Conservation (phyloP, 345 rosid genomes). For the Sonneratia alba region DNA sequence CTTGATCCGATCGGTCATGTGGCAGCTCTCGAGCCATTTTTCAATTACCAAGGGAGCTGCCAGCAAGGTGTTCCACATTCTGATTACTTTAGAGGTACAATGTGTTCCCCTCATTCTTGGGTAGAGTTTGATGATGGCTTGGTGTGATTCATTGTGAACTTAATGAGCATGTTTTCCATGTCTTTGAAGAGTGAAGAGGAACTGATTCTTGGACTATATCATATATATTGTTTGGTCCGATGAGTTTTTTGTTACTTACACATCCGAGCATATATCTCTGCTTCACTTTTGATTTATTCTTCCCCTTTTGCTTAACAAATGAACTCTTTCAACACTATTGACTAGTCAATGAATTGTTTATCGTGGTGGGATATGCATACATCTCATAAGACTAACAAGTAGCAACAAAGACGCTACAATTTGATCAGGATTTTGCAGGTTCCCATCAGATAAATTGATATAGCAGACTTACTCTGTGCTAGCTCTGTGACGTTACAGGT, state of each 20-base stretch:
- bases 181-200: not conserved
- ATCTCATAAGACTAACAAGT: not conserved
- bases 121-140: not conserved
- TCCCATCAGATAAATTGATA: not conserved
- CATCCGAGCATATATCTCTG: not conserved
- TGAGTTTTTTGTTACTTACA: not conserved
- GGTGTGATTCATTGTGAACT: not conserved
- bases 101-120: not conserved
- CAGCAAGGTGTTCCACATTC: not conserved
- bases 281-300: not conserved
- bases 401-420: not conserved
- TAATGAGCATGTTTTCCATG: not conserved
- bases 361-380: not conserved
- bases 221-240: not conserved
- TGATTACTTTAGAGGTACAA: not conserved
- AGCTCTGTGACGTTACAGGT: not conserved
- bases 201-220: not conserved
- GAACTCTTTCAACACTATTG: not conserved
- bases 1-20: not conserved
- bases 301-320: not conserved
- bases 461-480: not conserved
- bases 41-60: not conserved
- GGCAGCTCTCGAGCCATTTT: not conserved
- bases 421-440: not conserved
- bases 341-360: not conserved